A percentile compares a stretch with the other conserved stretches of the same genome.
Conservation (phyloP, 2,329 filamentous ascomycete species). For the Cladosporium austrohemisphaericum region DNA sequence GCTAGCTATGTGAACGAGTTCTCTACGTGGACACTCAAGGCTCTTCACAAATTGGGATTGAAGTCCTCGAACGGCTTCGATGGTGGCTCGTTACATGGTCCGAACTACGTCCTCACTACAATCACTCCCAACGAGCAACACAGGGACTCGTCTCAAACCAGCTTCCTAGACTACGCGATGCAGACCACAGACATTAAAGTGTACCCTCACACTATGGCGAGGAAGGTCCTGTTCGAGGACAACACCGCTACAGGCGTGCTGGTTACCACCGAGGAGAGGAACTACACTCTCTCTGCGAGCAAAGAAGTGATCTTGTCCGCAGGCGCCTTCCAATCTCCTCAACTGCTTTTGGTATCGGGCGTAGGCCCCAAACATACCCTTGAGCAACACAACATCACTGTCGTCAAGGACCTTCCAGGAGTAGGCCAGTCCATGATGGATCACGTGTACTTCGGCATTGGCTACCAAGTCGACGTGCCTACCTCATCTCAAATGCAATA, state of each 20-base stretch:
- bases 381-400: conserved; percentile 28
- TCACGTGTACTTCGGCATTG: conserved; percentile 24
- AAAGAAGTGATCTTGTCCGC: conserved; percentile 29
- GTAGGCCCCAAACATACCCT: conserved; percentile 23
- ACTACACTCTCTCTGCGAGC: conserved; percentile 14
- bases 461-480: not conserved
- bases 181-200: conserved; percentile 29
- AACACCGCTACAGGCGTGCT: not conserved
- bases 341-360: conserved; percentile 29
- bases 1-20: conserved; percentile 28
- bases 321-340: conserved; percentile 27
- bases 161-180: conserved; percentile 27
- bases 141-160: conserved; percentile 25
- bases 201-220: conserved; percentile 30
- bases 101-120: conserved; percentile 21
- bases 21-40: conserved; percentile 28
- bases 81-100: conserved; percentile 22
- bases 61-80: conserved; percentile 28
- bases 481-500: conserved; percentile 6
- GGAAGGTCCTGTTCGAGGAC: not conserved
- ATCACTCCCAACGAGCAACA: conserved; percentile 26
- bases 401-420: conserved; percentile 25
- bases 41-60: conserved; percentile 28
- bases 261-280: conserved; percentile 19
- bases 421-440: conserved; percentile 30